Percentiles rank a stretch among this genome's conserved stretches.
Conservation (phyloP, 225 moss, liverwort and hornwort species). For the Rhytidiadelphus loreus region DNA sequence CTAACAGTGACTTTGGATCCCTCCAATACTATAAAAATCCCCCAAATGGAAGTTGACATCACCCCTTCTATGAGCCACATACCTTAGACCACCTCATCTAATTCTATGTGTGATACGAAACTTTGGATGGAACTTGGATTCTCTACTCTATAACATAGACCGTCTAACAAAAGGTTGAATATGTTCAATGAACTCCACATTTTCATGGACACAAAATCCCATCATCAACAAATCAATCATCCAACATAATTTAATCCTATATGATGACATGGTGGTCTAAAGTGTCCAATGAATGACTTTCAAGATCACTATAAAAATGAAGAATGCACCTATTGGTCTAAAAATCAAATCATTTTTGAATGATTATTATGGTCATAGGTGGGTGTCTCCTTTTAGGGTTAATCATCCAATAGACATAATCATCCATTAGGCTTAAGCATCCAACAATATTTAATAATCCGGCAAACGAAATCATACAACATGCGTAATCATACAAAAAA, state of each 20-base stretch:
- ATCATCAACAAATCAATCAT: neutral
- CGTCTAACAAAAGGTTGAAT: neutral
- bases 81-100: neutral
- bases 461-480: neutral
- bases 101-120: fast-evolving
- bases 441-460: neutral
- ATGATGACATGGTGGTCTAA: fast-evolving
- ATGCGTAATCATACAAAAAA: neutral
- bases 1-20: neutral
- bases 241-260: fast-evolving
- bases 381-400: fast-evolving
- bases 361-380: neutral
- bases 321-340: neutral
- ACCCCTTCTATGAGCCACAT: fast-evolving
- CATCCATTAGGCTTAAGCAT: neutral
- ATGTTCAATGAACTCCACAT: neutral
- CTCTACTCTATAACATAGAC: fast-evolving
- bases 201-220: fast-evolving
- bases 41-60: neutral
- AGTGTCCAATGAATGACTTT: neutral
- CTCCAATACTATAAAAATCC: fast-evolving
- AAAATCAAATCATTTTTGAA: neutral
- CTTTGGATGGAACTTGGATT: fast-evolving
- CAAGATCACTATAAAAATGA: fast-evolving
- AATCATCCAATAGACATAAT: neutral